These are phyloP conservation scores for Pseudocercospora vitis DNA, from an alignment of 2,329 filamentous ascomycete species.

Conservation along the genomic window DNA sequence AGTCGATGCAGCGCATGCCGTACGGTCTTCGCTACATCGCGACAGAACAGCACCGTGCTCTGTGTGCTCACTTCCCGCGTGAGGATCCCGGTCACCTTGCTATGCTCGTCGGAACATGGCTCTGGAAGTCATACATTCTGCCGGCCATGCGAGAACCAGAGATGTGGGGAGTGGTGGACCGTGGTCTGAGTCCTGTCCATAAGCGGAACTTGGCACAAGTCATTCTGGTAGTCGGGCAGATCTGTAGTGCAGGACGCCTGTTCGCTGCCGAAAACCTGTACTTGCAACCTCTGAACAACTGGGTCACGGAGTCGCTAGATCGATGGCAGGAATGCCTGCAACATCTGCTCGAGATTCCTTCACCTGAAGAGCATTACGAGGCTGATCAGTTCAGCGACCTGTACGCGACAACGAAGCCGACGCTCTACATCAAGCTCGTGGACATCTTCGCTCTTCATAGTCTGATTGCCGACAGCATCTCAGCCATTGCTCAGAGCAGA, in stretches of 20 bases:
- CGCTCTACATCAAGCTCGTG: slow-evolving; percentile 97
- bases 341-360: slow-evolving; percentile 76
- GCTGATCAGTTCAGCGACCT: slow-evolving; percentile 99
- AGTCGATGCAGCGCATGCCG: slow-evolving; percentile 82
- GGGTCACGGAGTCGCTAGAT: slow-evolving; percentile 80
- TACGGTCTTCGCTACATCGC: slow-evolving; percentile 89
- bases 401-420: slow-evolving; percentile 93
- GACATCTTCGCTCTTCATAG: slow-evolving; percentile 97
- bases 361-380: slow-evolving; percentile 89
- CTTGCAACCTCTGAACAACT: slow-evolving; percentile 89
- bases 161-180: slow-evolving; percentile 88
- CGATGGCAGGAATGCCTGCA: slow-evolving; percentile 73
- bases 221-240: slow-evolving; percentile 85
- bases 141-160: slow-evolving; percentile 87
- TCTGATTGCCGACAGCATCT: slow-evolving; percentile 76
- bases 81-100: slow-evolving; percentile 77
- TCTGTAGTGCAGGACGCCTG: slow-evolving; percentile 78
- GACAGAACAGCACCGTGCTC: slow-evolving; percentile 77
- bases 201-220: slow-evolving; percentile 91
- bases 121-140: slow-evolving; percentile 92
- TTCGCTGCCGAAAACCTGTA: slow-evolving; percentile 97
- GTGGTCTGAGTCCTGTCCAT: slow-evolving; percentile 82
- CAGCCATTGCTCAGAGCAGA: slow-evolving; percentile 71
- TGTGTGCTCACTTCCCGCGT: slow-evolving; percentile 73
- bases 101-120: slow-evolving; percentile 83